phyloP scores from a whole-genome alignment of 768 basidiomycete genomes.

The Dacryopinax primogenitus region DNA sequence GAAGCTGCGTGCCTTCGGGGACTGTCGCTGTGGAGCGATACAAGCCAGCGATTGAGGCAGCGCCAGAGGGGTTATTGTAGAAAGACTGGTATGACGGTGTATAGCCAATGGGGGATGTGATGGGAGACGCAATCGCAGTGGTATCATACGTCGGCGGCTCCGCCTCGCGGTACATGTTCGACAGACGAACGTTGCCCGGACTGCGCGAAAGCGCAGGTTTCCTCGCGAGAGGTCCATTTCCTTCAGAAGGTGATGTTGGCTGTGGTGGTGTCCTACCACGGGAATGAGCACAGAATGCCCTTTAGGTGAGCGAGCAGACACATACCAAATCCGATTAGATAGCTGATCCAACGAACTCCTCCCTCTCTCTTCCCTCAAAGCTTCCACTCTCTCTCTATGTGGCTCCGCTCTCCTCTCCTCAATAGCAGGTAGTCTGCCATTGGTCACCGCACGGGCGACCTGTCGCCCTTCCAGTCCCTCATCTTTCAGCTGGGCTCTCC shows the following conservation, averaged over 20 bases:
- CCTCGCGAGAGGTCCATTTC: background rate
- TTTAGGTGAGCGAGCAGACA: background rate
- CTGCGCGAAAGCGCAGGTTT: background rate
- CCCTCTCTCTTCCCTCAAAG: background rate
- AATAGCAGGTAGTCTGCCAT: background rate
- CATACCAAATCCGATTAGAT: background rate
- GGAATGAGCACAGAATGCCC: background rate
- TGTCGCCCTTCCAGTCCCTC: conserved; percentile 20
- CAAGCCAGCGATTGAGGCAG: background rate
- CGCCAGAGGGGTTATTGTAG: conserved; percentile 4
- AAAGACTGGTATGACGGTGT: background rate
- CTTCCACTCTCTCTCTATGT: conserved; percentile 1
- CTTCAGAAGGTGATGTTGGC: background rate
- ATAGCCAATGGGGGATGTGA: background rate
- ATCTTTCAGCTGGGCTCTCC: conserved; percentile 47
- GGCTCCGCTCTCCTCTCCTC: conserved; percentile 11
- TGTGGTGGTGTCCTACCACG: background rate
- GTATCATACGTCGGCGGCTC: background rate
- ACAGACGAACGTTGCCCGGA: background rate
- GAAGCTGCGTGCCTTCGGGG: conserved; percentile 25
- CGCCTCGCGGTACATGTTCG: background rate
- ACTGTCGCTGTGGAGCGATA: background rate
- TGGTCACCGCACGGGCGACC: conserved; percentile 9
- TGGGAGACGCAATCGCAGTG: background rate
- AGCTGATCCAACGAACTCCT: conserved; percentile 5